Conservation (phyloP, 371 early-diverging fungal genomes). For the Mortierella sp. region DNA sequence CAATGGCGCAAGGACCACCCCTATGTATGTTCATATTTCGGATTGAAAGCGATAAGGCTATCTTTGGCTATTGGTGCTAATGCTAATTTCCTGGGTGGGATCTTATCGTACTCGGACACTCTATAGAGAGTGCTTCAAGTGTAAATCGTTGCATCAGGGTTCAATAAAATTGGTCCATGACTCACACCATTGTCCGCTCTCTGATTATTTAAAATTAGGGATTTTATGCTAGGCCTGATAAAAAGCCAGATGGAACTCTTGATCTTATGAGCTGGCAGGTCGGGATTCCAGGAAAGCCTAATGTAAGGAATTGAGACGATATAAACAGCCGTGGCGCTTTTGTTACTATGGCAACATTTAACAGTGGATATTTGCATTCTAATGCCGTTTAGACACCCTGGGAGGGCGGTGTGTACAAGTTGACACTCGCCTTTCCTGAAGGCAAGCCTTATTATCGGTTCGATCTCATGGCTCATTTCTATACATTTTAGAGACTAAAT, state of each 20-base stretch:
- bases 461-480: not conserved
- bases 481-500: not conserved
- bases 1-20: slow-evolving; percentile 98
- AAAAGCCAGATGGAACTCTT: slow-evolving; percentile 82
- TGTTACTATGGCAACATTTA: not conserved
- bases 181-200: not conserved
- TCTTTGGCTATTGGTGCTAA: not conserved
- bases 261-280: slow-evolving; percentile 94
- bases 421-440: slow-evolving; percentile 92
- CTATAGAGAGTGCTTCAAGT: not conserved
- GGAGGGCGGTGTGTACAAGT: slow-evolving; percentile 96
- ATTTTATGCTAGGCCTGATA: slow-evolving; percentile 90
- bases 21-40: slow-evolving; percentile 69
- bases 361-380: not conserved
- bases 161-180: not conserved
- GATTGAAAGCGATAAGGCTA: not conserved
- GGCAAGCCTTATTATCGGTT: slow-evolving; percentile 57
- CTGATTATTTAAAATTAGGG: slow-evolving; percentile 61
- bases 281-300: slow-evolving; percentile 94
- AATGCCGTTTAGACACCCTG: slow-evolving; percentile 83
- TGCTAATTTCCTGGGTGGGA: too few species aligned
- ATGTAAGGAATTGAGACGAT: slow-evolving; percentile 55
- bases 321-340: not conserved
- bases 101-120: too few species aligned
- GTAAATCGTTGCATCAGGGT: not conserved